A percentile compares a stretch with the other conserved stretches of the same genome.
These are phyloP conservation scores for Plasmopara viticola DNA, from an alignment of 352 stramenopile genomes.

Conservation along the genomic window DNA sequence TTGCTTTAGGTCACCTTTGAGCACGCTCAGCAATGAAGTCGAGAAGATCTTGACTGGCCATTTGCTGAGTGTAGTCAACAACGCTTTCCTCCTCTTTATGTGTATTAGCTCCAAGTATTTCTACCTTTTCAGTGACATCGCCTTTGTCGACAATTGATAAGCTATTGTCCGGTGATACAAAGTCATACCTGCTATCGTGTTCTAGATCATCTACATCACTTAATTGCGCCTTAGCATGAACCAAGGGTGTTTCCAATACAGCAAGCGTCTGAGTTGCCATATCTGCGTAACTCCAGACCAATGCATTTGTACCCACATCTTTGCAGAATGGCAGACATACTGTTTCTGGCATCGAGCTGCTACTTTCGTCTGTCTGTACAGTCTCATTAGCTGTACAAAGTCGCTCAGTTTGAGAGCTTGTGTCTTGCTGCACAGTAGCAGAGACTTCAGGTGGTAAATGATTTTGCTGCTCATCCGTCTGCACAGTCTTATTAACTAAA, in stretches of 20 bases:
- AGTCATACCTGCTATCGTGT: not conserved
- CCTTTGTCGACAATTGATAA: constrained; percentile 4
- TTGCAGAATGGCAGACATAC: constrained; percentile 3
- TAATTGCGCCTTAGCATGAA: constrained; percentile 10
- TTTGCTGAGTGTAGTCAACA: constrained; percentile 26
- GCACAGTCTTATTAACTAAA: constrained; percentile 5
- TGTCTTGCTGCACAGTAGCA: not conserved
- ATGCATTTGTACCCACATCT: constrained; percentile 17
- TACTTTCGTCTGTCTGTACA: not conserved
- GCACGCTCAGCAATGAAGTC: constrained; percentile 21
- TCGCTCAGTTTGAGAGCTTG: not conserved
- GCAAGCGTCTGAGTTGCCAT: constrained; percentile 16
- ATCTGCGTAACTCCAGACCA: constrained; percentile 12
- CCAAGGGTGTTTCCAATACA: constrained; percentile 1
- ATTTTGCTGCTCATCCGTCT: constrained; percentile 11
- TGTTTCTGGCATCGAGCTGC: not conserved
- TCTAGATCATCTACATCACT: not conserved
- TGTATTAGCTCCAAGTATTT: not conserved
- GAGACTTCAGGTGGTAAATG: constrained; percentile 1
- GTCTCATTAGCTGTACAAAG: not conserved
- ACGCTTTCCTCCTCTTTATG: constrained; percentile 4
- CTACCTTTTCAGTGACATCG: constrained; percentile 1
- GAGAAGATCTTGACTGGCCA: constrained; percentile 23
- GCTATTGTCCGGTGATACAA: not conserved
- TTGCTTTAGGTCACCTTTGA: constrained; percentile 26